Percentiles rank a stretch among this genome's conserved stretches.
These are phyloP conservation scores for Alternaria arborescens DNA, from an alignment of 2,329 filamentous ascomycete species.

Conservation along the genomic window DNA sequence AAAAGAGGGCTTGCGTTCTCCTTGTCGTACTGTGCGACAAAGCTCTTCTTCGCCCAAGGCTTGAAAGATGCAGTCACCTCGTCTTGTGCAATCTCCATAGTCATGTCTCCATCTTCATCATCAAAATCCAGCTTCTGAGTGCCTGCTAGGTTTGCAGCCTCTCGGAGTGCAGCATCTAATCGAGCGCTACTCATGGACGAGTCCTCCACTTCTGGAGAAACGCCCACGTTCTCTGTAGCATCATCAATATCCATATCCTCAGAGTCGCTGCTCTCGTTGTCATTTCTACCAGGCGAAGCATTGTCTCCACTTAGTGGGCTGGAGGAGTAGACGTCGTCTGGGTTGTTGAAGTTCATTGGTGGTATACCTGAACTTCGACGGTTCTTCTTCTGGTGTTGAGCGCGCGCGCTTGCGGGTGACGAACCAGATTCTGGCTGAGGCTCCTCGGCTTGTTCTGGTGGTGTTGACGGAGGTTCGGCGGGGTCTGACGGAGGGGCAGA, in stretches of 20 bases:
- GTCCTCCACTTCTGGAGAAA: constrained; percentile 64
- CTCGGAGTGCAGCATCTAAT: constrained; percentile 78
- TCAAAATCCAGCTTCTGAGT: constrained; percentile 70
- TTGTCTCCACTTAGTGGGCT: constrained; percentile 76
- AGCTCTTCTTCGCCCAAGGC: constrained; percentile 72
- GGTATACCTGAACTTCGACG: constrained; percentile 72
- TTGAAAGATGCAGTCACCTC: constrained; percentile 78
- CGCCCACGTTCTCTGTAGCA: constrained; percentile 68
- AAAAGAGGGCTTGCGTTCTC: constrained; percentile 60
- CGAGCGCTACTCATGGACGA: constrained; percentile 74
- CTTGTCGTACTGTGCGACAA: constrained; percentile 54
- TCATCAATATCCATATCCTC: constrained; percentile 69
- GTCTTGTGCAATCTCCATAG: constrained; percentile 66
- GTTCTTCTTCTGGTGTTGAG: constrained; percentile 68
- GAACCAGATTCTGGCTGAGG: constrained; percentile 65
- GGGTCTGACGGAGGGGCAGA: constrained; percentile 55
- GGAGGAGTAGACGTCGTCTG: constrained; percentile 74
- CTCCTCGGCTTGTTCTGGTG: constrained; percentile 68
- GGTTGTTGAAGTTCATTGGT: constrained; percentile 70
- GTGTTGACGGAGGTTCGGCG: constrained; percentile 69
- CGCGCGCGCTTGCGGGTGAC: constrained; percentile 71
- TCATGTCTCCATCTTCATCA: constrained; percentile 58
- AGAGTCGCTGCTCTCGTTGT: constrained; percentile 63
- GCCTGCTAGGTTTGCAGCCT: constrained; percentile 78
- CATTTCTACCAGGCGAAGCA: constrained; percentile 49